Percentiles rank a stretch among this genome's conserved stretches.
Evolutionary conservation across 768 basidiomycete species (phyloP).

Genomic region (Botryobasidium botryosum): DNA sequence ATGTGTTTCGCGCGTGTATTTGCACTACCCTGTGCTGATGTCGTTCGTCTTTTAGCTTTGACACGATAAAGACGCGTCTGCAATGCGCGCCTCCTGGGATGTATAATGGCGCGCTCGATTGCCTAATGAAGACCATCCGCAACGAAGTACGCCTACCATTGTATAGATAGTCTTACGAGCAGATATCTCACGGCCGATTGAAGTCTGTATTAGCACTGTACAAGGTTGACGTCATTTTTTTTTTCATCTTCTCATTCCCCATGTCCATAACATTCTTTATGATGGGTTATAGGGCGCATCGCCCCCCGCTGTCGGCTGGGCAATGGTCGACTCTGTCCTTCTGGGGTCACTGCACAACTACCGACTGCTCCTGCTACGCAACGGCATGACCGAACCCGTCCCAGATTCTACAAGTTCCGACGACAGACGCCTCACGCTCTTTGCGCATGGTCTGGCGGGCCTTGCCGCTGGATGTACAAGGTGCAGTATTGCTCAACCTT

Average conservation of each 20-base stretch:
- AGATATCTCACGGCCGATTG: neutral
- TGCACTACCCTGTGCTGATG: neutral
- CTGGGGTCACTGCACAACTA: slow-evolving; percentile 59
- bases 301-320: slow-evolving; percentile 57
- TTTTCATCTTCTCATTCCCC: neutral
- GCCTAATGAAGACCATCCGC: slow-evolving; percentile 35
- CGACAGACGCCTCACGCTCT: slow-evolving; percentile 35
- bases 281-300: slow-evolving; percentile 30
- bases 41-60: slow-evolving; percentile 29
- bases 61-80: slow-evolving; percentile 56
- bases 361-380: slow-evolving; percentile 37
- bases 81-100: slow-evolving; percentile 51
- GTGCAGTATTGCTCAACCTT: slow-evolving; percentile 22
- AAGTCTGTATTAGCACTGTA: slow-evolving; percentile 50
- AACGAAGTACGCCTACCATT: slow-evolving; percentile 34
- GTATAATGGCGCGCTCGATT: slow-evolving; percentile 44
- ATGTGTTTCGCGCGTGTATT: slow-evolving; percentile 6
- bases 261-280: no score
- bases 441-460: slow-evolving; percentile 50
- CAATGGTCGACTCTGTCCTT: slow-evolving; percentile 51
- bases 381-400: slow-evolving; percentile 35
- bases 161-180: neutral
- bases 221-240: slow-evolving; percentile 24
- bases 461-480: slow-evolving; percentile 55
- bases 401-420: slow-evolving; percentile 22